Percentiles rank a stretch among this genome's conserved stretches.
These are phyloP conservation scores for Neodidymelliopsis sp. DNA, from an alignment of 2,329 filamentous ascomycete genomes.

Conservation along the genomic window DNA sequence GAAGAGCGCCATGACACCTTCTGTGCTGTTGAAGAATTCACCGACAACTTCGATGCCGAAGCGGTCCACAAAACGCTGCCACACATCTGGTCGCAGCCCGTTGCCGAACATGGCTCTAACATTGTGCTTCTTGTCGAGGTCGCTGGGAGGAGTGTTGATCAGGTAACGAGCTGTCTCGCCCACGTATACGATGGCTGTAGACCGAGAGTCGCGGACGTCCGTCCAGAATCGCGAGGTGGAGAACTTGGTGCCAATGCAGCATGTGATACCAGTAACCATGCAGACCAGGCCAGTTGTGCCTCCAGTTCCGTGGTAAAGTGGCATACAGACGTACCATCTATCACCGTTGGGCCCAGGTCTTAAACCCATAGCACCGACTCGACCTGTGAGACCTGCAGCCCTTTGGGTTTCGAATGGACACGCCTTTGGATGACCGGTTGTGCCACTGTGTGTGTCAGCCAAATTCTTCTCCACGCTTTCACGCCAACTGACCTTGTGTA, in stretches of 20 bases:
- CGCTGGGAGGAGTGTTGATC: slow-evolving; percentile 70
- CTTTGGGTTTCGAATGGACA: slow-evolving; percentile 66
- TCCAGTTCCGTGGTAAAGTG: slow-evolving; percentile 78
- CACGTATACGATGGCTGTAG: slow-evolving; percentile 79
- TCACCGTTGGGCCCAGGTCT: slow-evolving; percentile 56
- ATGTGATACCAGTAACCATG: slow-evolving; percentile 62
- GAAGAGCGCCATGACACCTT: slow-evolving; percentile 70
- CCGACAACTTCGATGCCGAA: slow-evolving; percentile 69
- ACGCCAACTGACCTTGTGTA: slow-evolving; percentile 66
- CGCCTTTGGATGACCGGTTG: slow-evolving; percentile 78
- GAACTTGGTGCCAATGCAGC: slow-evolving; percentile 72
- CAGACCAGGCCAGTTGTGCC: slow-evolving; percentile 65
- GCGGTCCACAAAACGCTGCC: slow-evolving; percentile 68
- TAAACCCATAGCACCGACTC: slow-evolving; percentile 48
- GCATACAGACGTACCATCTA: slow-evolving; percentile 80
- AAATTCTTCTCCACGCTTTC: background rate
- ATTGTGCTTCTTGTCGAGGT: slow-evolving; percentile 66
- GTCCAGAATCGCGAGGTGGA: slow-evolving; percentile 74
- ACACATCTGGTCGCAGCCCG: slow-evolving; percentile 73
- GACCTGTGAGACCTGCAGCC: slow-evolving; percentile 50
- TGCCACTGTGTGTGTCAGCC: slow-evolving; percentile 61
- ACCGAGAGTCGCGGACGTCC: slow-evolving; percentile 71
- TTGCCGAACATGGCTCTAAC: slow-evolving; percentile 70
- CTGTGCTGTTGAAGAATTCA: slow-evolving; percentile 82
- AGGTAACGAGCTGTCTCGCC: slow-evolving; percentile 80